Evolutionary conservation across 495 filamentous ascomycete genomes (phyloP), one percentile per base, ranked within the genome.

Genomic region (Penicillium tannophilum): DNA sequence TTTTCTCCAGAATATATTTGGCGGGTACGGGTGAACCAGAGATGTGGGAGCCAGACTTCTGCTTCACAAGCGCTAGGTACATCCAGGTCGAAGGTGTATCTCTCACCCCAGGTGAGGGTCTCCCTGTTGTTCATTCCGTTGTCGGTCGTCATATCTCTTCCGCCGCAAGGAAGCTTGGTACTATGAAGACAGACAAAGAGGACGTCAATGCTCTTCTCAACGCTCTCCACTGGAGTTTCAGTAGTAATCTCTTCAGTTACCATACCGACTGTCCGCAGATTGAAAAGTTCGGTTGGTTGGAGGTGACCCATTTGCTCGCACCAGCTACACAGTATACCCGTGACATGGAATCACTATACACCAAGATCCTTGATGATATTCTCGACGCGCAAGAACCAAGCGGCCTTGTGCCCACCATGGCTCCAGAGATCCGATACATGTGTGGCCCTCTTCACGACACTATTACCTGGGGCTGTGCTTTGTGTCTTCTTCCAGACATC

Each of bases 251-350:
- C 10, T 71, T 71, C 55, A 71, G 68, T 42, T 71, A 71, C 47
- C 68, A 71, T 47, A 71, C 68, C 17, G 68, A 71, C 49, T 71
- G 68, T 45, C 68, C 68, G 11, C 68, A 71, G 54, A 71, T 71
- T 33, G 68, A 71, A 56, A 71, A 71, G 28, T 71, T 71, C 41
- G 68, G 68, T 10, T 71, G 68, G 68, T 55, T 71, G 11, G 68
- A 71, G 52, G 68, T 71, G 31, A 71, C 68, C 0, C 63, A 63
- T 23, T 54, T 71, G 2, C 68, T 71, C 4, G 65, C 65, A 39
- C 68, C 68, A 64, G 68, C 68, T 1, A 71, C 68, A 6, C 68
- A 71, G 43, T 71, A 71, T 20, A 62, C 66, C 23, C 65, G 68
- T 30, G 68, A 71, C 33, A 71, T 71, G 68, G 68, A 71, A 26